Evolutionary conservation across 257 asterid species (phyloP).

Genomic region (Nicotiana paniculata): DNA sequence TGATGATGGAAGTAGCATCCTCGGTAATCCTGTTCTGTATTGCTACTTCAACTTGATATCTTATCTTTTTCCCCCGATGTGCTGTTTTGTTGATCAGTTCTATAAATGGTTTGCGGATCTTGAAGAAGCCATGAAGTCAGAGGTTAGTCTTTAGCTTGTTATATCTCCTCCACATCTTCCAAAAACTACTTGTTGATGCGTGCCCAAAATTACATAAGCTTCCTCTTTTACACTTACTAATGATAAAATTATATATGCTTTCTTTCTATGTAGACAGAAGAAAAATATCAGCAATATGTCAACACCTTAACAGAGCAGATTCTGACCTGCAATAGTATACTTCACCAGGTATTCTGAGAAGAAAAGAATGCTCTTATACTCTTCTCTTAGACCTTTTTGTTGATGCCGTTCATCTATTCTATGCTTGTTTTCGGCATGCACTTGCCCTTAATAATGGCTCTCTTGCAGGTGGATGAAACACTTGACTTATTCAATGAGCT

Average conservation of each 20-base stretch:
- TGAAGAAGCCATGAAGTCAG: constrained; percentile 99
- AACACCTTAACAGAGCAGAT: constrained; percentile 75
- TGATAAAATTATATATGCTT: constrained; percentile 8
- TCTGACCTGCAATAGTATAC: constrained; percentile 90
- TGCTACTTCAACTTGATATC: not conserved
- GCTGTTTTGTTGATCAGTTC: constrained; percentile 46
- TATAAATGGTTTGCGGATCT: constrained; percentile 93
- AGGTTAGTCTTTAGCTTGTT: constrained; percentile 46
- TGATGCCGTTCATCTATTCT: constrained; percentile 11
- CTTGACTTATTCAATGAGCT: constrained; percentile 86
- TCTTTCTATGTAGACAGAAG: constrained; percentile 62
- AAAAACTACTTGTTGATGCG: not conserved
- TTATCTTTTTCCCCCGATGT: constrained; percentile 12
- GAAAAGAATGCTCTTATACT: not conserved
- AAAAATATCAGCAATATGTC: constrained; percentile 96
- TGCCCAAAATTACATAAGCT: constrained; percentile 1
- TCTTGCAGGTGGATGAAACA: constrained; percentile 89
- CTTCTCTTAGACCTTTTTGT: constrained; percentile 1
- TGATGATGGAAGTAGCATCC: not conserved
- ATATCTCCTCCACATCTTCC: not conserved
- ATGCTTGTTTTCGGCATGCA: not conserved
- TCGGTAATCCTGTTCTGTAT: not conserved
- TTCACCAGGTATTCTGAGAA: constrained; percentile 51
- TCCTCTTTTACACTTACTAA: not conserved
- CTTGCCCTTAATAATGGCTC: constrained; percentile 14